These are phyloP conservation scores for Rhodocollybia butyracea DNA, from an alignment of 768 basidiomycete genomes.

Conservation along the genomic window DNA sequence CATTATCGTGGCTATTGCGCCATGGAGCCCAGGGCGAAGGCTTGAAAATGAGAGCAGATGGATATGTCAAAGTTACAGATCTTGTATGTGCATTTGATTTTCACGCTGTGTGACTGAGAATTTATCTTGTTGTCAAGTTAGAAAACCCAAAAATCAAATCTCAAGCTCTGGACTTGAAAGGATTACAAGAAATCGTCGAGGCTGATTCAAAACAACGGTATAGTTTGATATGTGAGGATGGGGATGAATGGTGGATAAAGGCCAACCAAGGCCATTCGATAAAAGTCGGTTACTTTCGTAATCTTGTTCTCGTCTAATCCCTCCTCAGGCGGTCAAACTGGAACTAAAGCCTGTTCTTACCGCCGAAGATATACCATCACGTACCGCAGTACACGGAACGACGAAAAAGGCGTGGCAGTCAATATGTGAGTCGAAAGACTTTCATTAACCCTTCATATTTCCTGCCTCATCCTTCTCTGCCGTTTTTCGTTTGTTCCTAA, in stretches of 20 bases:
- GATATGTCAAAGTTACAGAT: conserved; percentile 79
- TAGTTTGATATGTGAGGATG: conserved; percentile 37
- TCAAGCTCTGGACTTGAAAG: conserved; percentile 45
- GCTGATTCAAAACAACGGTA: conserved; percentile 67
- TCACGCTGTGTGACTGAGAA: no score
- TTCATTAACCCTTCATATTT: neutral
- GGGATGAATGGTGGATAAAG: conserved; percentile 69
- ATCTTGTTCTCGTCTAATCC: neutral
- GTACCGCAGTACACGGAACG: conserved; percentile 83
- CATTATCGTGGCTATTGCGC: conserved; percentile 86
- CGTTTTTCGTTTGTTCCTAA: neutral
- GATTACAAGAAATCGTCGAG: conserved; percentile 61
- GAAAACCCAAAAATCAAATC: conserved; percentile 63
- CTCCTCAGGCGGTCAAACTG: conserved; percentile 57
- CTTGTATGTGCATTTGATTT: conserved; percentile 72
- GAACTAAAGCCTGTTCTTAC: conserved; percentile 59
- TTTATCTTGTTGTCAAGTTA: no score
- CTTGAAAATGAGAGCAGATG: conserved; percentile 75
- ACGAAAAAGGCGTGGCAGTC: conserved; percentile 61
- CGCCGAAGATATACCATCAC: conserved; percentile 60
- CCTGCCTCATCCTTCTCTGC: neutral
- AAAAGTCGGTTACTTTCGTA: conserved; percentile 44
- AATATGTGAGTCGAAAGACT: conserved; percentile 51
- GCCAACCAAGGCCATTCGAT: conserved; percentile 92
- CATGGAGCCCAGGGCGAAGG: conserved; percentile 83